Conservation (phyloP, 495 filamentous ascomycete species). For the Lepraria neglecta region DNA sequence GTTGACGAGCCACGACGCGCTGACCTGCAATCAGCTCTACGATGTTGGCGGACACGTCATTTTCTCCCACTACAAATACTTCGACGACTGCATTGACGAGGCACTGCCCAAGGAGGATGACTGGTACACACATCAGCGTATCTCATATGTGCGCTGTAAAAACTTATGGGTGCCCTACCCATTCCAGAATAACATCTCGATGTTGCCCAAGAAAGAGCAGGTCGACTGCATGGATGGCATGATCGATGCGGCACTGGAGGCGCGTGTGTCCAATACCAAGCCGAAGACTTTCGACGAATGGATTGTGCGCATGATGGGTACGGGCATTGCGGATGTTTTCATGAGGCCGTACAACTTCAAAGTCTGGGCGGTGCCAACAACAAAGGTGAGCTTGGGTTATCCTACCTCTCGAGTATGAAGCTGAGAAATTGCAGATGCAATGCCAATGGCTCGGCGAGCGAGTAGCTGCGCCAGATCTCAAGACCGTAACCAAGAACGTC, state of each 20-base stretch:
- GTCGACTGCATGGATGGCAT: slow-evolving; percentile 92
- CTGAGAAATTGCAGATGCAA: slow-evolving; percentile 71
- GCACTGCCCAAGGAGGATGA: slow-evolving; percentile 87
- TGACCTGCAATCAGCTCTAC: slow-evolving; percentile 62
- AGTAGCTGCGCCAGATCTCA: slow-evolving; percentile 94
- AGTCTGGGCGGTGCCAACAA: slow-evolving; percentile 98
- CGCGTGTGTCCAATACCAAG: slow-evolving; percentile 79
- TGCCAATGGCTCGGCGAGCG: slow-evolving; percentile 98
- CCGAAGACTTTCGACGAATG: slow-evolving; percentile 97
- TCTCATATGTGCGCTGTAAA: slow-evolving; percentile 98
- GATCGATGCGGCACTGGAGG: slow-evolving; percentile 89
- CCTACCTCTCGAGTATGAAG: slow-evolving; percentile 7
- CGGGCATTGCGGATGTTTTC: slow-evolving; percentile 88
- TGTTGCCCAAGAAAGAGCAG: slow-evolving; percentile 96
- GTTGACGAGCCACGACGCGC: neutral
- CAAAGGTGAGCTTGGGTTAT: slow-evolving; percentile 60
- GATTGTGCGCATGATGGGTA: slow-evolving; percentile 90
- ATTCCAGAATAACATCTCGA: slow-evolving; percentile 99
- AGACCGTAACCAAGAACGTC: slow-evolving; percentile 89
- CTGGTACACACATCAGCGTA: slow-evolving; percentile 97
- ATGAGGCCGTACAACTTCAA: slow-evolving; percentile 99
- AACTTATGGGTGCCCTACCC: slow-evolving; percentile 94
- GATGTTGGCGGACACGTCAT: slow-evolving; percentile 99
- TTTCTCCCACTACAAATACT: slow-evolving; percentile 99
- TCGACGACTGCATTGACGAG: slow-evolving; percentile 97